These are phyloP conservation scores for Cocos nucifera DNA, from an alignment of 176 grass and related monocot species.

Conservation along the genomic window DNA sequence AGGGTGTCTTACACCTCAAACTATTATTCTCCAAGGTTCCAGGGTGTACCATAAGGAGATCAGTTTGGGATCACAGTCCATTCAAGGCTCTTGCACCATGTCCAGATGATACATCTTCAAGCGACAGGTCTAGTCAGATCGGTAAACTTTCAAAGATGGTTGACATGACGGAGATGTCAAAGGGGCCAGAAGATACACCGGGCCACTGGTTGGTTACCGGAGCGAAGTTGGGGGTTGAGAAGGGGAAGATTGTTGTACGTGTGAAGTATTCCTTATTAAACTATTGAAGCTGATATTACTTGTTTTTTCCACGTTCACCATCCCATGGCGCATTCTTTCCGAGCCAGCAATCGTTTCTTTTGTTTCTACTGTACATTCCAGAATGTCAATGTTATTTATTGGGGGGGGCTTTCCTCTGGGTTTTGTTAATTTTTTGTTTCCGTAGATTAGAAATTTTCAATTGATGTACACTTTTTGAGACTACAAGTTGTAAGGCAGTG, in stretches of 20 bases:
- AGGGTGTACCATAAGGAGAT: slow-evolving; percentile 95
- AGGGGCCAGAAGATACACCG: slow-evolving; percentile 81
- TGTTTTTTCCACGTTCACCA: no score
- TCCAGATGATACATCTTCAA: slow-evolving; percentile 54
- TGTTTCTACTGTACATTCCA: no score
- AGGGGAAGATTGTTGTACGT: slow-evolving; percentile 75
- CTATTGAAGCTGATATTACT: slow-evolving; percentile 58
- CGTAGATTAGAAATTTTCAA: no score
- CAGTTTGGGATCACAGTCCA: slow-evolving; percentile 94
- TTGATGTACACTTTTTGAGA: no score
- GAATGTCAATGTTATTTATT: no score
- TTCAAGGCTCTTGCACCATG: slow-evolving; percentile 23
- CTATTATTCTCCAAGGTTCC: slow-evolving; percentile 88
- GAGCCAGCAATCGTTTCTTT: no score
- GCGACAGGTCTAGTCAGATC: slow-evolving; percentile 35
- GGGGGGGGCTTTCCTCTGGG: no score
- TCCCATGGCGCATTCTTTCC: no score
- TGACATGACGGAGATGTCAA: slow-evolving; percentile 73
- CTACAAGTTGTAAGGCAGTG: no score
- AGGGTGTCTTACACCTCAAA: slow-evolving; percentile 85
- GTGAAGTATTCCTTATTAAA: slow-evolving; percentile 99
- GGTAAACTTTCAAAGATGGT: slow-evolving; percentile 79
- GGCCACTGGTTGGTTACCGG: slow-evolving; percentile 96
- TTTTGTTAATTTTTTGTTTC: no score
- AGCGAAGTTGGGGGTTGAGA: slow-evolving; percentile 93